Evolutionary conservation across 1,139 yeast species (phyloP).

Genomic region (Pichia sp.): DNA sequence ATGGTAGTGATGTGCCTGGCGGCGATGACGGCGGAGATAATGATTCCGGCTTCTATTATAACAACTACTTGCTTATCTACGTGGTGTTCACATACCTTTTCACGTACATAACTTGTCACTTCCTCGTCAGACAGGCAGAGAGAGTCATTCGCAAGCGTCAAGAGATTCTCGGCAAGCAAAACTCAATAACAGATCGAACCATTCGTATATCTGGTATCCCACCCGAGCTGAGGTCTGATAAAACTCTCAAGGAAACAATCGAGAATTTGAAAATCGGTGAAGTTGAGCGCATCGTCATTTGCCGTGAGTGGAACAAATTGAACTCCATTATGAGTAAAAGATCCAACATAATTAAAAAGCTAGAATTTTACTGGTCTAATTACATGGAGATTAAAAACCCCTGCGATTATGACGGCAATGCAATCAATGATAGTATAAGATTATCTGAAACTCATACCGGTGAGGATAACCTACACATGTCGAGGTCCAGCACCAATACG

Average conservation of each 20-base stretch:
- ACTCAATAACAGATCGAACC: slow-evolving; percentile 88
- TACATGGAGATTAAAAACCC: slow-evolving; percentile 30
- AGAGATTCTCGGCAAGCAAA: slow-evolving; percentile 76
- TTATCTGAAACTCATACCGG: background rate
- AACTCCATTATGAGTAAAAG: slow-evolving; percentile 61
- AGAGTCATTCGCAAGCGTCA: slow-evolving; percentile 74
- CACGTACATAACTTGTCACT: slow-evolving; percentile 58
- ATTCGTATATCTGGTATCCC: slow-evolving; percentile 91
- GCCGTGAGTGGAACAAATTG: slow-evolving; percentile 76
- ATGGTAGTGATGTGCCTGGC: too few relatives aligned
- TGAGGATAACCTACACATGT: slow-evolving; percentile 1
- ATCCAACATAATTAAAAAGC: slow-evolving; percentile 39
- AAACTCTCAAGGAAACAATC: slow-evolving; percentile 61
- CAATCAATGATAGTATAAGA: background rate
- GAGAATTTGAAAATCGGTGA: slow-evolving; percentile 74
- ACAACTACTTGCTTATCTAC: slow-evolving; percentile 72
- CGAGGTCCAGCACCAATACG: too few relatives aligned
- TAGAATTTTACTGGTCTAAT: slow-evolving; percentile 74
- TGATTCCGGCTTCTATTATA: too few relatives aligned
- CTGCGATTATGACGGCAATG: background rate
- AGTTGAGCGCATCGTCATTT: slow-evolving; percentile 68
- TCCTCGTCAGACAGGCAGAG: slow-evolving; percentile 61
- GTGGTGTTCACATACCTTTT: slow-evolving; percentile 82
- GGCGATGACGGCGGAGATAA: too few relatives aligned
- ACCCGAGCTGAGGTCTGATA: slow-evolving; percentile 63